Evolutionary conservation across 2,329 filamentous ascomycete genomes (phyloP), one percentile per base, ranked within the genome.

Genomic region (Ceratocystis ficicola): DNA sequence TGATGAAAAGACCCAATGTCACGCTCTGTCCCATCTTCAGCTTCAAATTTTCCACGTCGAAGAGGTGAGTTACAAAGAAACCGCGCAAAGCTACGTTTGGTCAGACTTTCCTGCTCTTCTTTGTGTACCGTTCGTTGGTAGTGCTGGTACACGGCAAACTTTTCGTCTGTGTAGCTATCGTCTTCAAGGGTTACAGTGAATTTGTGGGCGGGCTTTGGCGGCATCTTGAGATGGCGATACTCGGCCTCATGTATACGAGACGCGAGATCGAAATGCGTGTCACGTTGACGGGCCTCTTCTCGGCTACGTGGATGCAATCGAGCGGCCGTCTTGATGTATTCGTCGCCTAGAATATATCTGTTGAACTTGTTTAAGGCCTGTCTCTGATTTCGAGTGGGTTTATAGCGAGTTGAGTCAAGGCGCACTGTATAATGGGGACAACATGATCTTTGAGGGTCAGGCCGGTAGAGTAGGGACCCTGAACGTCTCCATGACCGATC

Each of bases 341-440:
- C 73, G 5, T 89, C 83, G 50, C 89, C 89, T 25, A 87, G 76
- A 46, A 93, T 79, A 74, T 83, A 82, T 68, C 79, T 83, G 72
- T 89, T 89, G 80, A 92, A 93, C 55, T 86, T 83, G 74, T 93
- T 90, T 70, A 90, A 74, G 1, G 86, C 80, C 72, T 91, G 87
- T 46, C 89, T 80, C 71, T 94, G 90, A 71, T 90, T 86, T 73
- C 83, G 85, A 32, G 83, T 81, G 5, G 88, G 79, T 69, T 82
- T 85, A 75, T 88, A 89, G 48, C 79, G 76, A 60, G 77, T 74
- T 28, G 84, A 83, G 71, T 90, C 87, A 22, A 92, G 78, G 60
- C 88, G 84, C 65, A 94, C 86, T 0, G 88, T 91, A 74, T 93
- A 97, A 72, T 96, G 91, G 57, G 92, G 91, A 74, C 94, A 99